A percentile compares a stretch with the other conserved stretches of the same genome.
Conservation (phyloP, 2,329 filamentous ascomycete genomes). For the Paracamarosporium sp. region DNA sequence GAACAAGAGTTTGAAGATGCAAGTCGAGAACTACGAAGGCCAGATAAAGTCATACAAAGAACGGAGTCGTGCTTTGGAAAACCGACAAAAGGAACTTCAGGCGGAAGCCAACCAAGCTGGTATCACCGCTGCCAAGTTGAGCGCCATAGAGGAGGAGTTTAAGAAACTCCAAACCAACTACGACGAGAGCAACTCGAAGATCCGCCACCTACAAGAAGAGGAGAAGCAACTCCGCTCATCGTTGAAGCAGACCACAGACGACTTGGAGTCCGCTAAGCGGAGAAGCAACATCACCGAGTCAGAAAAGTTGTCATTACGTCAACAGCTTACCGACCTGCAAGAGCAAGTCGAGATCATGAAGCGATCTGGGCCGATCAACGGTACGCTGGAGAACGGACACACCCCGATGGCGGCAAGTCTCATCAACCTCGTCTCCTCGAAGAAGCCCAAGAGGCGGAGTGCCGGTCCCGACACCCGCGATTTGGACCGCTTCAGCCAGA, state of each 20-base stretch:
- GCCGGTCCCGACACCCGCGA: constrained; percentile 86
- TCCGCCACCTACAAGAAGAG: constrained; percentile 94
- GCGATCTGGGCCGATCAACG: constrained; percentile 74
- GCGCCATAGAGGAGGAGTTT: constrained; percentile 95
- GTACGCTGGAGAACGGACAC: constrained; percentile 70
- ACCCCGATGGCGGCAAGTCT: constrained; percentile 70
- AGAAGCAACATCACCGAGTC: constrained; percentile 78
- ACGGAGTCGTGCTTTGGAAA: constrained; percentile 87
- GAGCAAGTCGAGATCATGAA: constrained; percentile 91
- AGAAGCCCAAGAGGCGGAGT: constrained; percentile 95
- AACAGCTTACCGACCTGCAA: constrained; percentile 88
- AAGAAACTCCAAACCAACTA: constrained; percentile 86
- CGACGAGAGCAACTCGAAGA: constrained; percentile 87
- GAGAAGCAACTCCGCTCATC: constrained; percentile 85
- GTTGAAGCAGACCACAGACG: constrained; percentile 77
- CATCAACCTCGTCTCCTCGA: constrained; percentile 95
- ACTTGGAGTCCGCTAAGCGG: constrained; percentile 80
- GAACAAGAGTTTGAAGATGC: constrained; percentile 86
- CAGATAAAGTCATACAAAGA: constrained; percentile 97
- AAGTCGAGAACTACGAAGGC: constrained; percentile 94
- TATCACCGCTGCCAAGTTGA: constrained; percentile 88
- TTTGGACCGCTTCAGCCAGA: constrained; percentile 86
- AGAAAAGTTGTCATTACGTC: constrained; percentile 83
- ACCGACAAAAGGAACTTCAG: constrained; percentile 90
- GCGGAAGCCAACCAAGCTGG: constrained; percentile 97